Percentiles rank a stretch among this genome's conserved stretches.
Evolutionary conservation across 1,284 basidiomycete species (phyloP).

Genomic region (Ustilago sp.): DNA sequence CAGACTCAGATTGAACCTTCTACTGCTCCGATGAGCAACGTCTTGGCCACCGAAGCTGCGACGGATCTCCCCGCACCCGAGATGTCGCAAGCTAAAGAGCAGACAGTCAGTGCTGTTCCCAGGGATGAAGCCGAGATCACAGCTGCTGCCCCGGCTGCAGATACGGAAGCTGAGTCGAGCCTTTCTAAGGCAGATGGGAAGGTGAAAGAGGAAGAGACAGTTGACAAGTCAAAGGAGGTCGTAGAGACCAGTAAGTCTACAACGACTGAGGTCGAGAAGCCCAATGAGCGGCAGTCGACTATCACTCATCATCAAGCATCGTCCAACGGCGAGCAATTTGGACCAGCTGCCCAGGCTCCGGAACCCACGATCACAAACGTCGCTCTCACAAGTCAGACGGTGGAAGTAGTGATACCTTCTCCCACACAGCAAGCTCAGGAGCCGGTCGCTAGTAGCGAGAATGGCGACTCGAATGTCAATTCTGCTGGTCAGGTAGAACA

Average conservation of each 20-base stretch:
- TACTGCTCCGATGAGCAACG: neutral
- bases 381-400: neutral
- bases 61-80: neutral
- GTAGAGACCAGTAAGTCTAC: neutral
- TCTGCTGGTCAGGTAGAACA: neutral
- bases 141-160: neutral
- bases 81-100: neutral
- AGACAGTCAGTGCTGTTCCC: neutral
- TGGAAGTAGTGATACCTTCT: neutral
- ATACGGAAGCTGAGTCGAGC: neutral
- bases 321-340: neutral
- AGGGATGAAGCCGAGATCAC: neutral
- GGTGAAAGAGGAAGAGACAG: neutral
- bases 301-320: neutral
- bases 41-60: neutral
- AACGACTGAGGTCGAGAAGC: neutral
- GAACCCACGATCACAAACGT: neutral
- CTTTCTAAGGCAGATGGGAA: neutral
- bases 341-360: no score
- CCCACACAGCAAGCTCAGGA: neutral
- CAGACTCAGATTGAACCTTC: constrained; percentile 29
- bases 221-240: neutral
- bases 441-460: neutral
- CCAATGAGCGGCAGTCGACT: neutral
- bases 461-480: neutral